Evolutionary conservation across 164 flowering plant genomes (phyloP).

Genomic region (Stephania japonica): DNA sequence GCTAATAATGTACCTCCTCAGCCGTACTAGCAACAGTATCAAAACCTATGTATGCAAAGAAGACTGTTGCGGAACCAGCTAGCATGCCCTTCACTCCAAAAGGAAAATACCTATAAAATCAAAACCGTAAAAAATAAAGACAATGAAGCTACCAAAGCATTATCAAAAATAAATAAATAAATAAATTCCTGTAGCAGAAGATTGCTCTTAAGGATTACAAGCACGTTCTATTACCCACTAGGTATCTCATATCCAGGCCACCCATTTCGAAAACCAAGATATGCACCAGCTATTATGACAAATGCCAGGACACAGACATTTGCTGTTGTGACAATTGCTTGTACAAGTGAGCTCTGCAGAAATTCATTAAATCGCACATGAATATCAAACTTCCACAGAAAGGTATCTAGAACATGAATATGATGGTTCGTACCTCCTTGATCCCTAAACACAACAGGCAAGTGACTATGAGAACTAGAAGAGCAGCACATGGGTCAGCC

Average conservation of each 20-base stretch:
- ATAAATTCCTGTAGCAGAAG: not conserved
- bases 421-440: conserved; percentile 59
- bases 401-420: not conserved
- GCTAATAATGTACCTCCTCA: conserved; percentile 61
- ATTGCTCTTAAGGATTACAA: not conserved
- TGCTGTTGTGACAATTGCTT: conserved; percentile 67
- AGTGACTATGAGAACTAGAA: conserved; percentile 69
- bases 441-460: conserved; percentile 81
- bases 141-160: not conserved
- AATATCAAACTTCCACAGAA: not conserved
- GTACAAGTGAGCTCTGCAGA: conserved; percentile 71
- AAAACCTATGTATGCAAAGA: conserved; percentile 94
- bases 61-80: conserved; percentile 97
- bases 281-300: conserved; percentile 78
- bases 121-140: not conserved
- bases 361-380: not conserved
- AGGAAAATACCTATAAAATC: conserved; percentile 52
- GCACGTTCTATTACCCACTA: conserved; percentile 45
- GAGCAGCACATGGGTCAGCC: conserved; percentile 94
- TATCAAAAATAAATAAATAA: too few relatives aligned
- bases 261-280: conserved; percentile 79
- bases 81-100: conserved; percentile 92
- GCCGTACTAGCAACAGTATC: conserved; percentile 99
- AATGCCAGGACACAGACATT: conserved; percentile 82
- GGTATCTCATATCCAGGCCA: conserved; percentile 90